Percentiles rank a stretch among this genome's conserved stretches.
phyloP scores from a whole-genome alignment of 176 grass and related monocot species.

The Carex pumila region DNA sequence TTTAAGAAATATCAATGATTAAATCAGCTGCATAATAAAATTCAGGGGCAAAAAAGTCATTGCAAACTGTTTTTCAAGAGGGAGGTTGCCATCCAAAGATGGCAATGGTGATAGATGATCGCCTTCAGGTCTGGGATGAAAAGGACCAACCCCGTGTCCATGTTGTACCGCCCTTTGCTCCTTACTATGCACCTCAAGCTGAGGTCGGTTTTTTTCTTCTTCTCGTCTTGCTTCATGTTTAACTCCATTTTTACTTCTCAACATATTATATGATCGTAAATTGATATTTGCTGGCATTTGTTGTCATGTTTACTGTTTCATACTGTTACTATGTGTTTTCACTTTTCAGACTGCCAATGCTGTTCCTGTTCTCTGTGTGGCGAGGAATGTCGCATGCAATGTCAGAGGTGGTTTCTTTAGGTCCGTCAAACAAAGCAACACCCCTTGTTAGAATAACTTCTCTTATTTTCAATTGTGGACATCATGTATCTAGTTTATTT shows the following conservation, averaged over 20 bases:
- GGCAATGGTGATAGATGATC: conserved; percentile 99
- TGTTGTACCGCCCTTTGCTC: conserved; percentile 89
- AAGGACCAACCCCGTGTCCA: conserved; percentile 96
- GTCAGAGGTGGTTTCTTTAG: conserved; percentile 95
- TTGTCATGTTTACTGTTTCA: conserved; percentile 16
- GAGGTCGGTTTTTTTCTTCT: conserved; percentile 53
- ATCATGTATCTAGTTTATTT: conserved; percentile 1
- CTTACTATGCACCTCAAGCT: conserved; percentile 90
- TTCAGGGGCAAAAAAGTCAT: conserved; percentile 67
- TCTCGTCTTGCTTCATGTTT: conserved; percentile 6
- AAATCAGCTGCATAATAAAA: neutral
- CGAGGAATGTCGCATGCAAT: conserved; percentile 98
- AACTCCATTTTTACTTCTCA: neutral
- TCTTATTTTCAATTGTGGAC: neutral
- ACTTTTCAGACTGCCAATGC: conserved; percentile 70
- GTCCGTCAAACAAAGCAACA: conserved; percentile 27
- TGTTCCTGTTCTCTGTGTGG: conserved; percentile 92
- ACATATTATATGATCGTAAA: neutral
- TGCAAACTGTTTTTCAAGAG: conserved; percentile 81
- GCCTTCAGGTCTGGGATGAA: conserved; percentile 87
- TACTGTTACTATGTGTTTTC: conserved; percentile 15
- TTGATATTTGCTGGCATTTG: neutral
- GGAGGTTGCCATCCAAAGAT: conserved; percentile 89
- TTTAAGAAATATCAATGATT: neutral
- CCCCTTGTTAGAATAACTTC: neutral